Evolutionary conservation across 257 asterid species (phyloP).

Genomic region (Ilex aquifolium): DNA sequence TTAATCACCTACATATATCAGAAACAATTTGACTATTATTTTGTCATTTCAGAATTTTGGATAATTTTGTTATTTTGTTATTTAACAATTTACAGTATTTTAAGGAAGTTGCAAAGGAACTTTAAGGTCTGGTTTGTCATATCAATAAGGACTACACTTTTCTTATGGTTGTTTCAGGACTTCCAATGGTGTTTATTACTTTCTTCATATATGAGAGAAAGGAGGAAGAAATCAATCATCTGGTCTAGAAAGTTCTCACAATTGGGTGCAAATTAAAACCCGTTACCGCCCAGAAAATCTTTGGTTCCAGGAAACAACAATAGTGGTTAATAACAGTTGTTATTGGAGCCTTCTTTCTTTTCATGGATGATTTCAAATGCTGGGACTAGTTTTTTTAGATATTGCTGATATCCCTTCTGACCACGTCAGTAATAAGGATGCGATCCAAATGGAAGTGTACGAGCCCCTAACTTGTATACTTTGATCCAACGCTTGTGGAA

Average conservation of each 20-base stretch:
- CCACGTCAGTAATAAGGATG: no score
- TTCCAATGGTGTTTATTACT: constrained; percentile 49
- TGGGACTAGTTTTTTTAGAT: no score
- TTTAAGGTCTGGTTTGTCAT: constrained; percentile 2
- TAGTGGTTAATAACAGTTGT: constrained; percentile 18
- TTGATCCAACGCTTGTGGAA: no score
- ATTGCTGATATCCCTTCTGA: no score
- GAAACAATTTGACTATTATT: no score
- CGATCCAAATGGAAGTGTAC: no score
- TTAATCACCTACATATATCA: constrained; percentile 2
- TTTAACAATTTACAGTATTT: no score
- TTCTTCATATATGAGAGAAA: constrained; percentile 55
- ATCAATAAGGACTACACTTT: background rate
- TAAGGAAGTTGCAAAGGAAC: no score
- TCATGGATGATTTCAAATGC: no score
- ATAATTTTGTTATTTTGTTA: background rate
- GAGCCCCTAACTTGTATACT: no score
- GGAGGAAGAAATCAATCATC: constrained; percentile 58
- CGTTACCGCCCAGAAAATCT: constrained; percentile 22
- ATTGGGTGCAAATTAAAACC: constrained; percentile 44
- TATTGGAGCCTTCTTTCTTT: background rate
- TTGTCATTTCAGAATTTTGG: no score
- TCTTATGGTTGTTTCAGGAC: constrained; percentile 31
- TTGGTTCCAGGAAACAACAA: constrained; percentile 38
- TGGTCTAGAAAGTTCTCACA: constrained; percentile 32